These are phyloP conservation scores for Talaromyces stipitatus DNA, from an alignment of 495 filamentous ascomycete species.

Conservation along the genomic window DNA sequence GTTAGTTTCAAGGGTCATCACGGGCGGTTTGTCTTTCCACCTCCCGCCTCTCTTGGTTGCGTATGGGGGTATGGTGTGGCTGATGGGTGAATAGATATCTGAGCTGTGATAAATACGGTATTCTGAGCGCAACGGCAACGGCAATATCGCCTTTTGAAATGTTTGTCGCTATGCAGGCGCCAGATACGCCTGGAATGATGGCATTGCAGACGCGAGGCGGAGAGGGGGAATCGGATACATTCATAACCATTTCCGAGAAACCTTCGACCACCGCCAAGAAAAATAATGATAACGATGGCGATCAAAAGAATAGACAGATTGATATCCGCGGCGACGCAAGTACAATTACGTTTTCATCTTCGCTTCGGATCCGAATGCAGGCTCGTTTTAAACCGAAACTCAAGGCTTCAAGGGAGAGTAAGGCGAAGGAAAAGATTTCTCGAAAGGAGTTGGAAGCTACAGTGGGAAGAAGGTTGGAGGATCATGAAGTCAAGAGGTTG, in stretches of 20 bases:
- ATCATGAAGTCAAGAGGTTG: constrained; percentile 76
- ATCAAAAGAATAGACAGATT: constrained; percentile 21
- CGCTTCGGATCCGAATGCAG: constrained; percentile 84
- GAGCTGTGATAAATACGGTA: constrained; percentile 73
- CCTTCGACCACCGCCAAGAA: constrained; percentile 24
- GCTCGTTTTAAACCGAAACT: constrained; percentile 82
- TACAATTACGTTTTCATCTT: constrained; percentile 63
- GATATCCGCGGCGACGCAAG: constrained; percentile 73
- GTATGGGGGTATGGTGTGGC: background rate
- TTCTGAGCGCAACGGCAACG: constrained; percentile 66
- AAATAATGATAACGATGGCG: background rate
- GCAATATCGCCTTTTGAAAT: constrained; percentile 79
- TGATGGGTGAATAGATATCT: constrained; percentile 48
- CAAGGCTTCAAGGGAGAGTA: constrained; percentile 69
- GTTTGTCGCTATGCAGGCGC: constrained; percentile 59
- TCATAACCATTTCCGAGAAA: constrained; percentile 42
- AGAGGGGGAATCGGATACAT: constrained; percentile 35
- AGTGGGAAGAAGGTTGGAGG: constrained; percentile 67
- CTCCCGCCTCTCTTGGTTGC: background rate
- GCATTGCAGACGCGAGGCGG: constrained; percentile 56
- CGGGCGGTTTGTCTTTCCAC: constrained; percentile 49
- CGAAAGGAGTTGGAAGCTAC: constrained; percentile 79
- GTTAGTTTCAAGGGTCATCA: constrained; percentile 83
- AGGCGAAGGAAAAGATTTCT: constrained; percentile 75
- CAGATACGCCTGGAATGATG: constrained; percentile 58